Evolutionary conservation across 1,284 basidiomycete species (phyloP).

Genomic region (Leccinum glutinopallens): DNA sequence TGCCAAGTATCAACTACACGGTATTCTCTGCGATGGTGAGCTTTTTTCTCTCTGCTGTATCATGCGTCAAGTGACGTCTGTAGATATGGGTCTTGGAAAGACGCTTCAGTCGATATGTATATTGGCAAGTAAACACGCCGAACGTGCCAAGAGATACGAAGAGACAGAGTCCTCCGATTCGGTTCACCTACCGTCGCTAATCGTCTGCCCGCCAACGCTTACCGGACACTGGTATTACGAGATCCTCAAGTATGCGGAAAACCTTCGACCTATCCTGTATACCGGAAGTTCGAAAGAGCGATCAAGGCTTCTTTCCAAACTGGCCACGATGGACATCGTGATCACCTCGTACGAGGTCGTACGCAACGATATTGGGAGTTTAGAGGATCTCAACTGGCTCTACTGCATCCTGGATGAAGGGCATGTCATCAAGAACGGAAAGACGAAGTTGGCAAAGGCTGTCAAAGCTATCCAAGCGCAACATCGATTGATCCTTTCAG

Average conservation of each 20-base stretch:
- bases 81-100: slow-evolving; percentile 99
- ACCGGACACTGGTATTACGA: slow-evolving; percentile 99
- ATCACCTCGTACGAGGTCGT: slow-evolving; percentile 98
- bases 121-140: slow-evolving; percentile 90
- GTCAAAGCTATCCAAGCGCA: slow-evolving; percentile 91
- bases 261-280: slow-evolving; percentile 86
- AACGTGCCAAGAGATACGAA: slow-evolving; percentile 74
- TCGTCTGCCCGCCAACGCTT: slow-evolving; percentile 96
- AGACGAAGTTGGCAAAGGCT: slow-evolving; percentile 96
- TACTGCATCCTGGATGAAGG: slow-evolving; percentile 99
- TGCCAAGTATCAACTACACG: slow-evolving; percentile 96
- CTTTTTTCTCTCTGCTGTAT: slow-evolving; percentile 1
- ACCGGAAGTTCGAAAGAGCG: slow-evolving; percentile 90
- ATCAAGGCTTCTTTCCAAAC: slow-evolving; percentile 63
- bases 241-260: slow-evolving; percentile 90
- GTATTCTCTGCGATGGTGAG: slow-evolving; percentile 96
- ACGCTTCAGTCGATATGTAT: slow-evolving; percentile 99
- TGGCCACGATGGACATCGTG: slow-evolving; percentile 82
- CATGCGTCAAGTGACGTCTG: background rate
- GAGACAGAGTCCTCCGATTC: slow-evolving; percentile 76
- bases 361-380: slow-evolving; percentile 86
- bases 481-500: slow-evolving; percentile 93
- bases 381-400: slow-evolving; percentile 83
- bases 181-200: slow-evolving; percentile 90
- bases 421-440: slow-evolving; percentile 98